Percentiles rank a stretch among this genome's conserved stretches.
phyloP scores from a whole-genome alignment of 2,329 filamentous ascomycete genomes.

The Leptographium wingfieldii region DNA sequence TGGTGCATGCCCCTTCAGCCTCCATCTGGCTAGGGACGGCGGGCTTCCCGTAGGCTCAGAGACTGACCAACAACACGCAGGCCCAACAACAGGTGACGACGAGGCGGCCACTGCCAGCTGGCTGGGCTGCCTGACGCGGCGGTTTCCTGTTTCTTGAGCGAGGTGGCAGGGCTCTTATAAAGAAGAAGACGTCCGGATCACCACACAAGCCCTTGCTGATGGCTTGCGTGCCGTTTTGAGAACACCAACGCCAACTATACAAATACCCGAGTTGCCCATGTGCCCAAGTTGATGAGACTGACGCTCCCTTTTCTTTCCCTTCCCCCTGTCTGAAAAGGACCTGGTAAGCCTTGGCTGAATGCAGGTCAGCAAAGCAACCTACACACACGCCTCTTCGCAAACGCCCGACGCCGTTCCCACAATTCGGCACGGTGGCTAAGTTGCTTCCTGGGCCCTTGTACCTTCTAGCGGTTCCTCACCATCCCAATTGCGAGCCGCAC shows the following conservation, averaged over 20 bases:
- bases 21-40: not conserved
- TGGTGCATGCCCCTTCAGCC: not conserved
- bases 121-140: not conserved
- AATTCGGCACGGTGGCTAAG: too few relatives aligned
- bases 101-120: not conserved
- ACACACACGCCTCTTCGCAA: too few relatives aligned
- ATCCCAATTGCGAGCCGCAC: constrained; percentile 6
- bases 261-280: too few relatives aligned
- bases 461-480: not conserved
- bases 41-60: not conserved
- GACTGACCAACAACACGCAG: not conserved
- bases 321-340: not conserved
- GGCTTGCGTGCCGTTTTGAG: not conserved
- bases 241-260: too few relatives aligned
- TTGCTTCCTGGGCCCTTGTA: not conserved
- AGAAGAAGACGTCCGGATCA: not conserved
- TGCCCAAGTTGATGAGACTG: too few relatives aligned
- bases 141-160: too few relatives aligned
- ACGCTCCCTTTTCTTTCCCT: too few relatives aligned
- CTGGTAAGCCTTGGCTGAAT: not conserved
- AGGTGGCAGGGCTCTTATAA: not conserved
- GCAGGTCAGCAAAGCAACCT: too few relatives aligned
- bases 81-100: not conserved
- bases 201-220: not conserved
- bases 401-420: too few relatives aligned